phyloP scores from a whole-genome alignment of 1,139 yeast species.

The Casaregolazyma suthepensis region DNA sequence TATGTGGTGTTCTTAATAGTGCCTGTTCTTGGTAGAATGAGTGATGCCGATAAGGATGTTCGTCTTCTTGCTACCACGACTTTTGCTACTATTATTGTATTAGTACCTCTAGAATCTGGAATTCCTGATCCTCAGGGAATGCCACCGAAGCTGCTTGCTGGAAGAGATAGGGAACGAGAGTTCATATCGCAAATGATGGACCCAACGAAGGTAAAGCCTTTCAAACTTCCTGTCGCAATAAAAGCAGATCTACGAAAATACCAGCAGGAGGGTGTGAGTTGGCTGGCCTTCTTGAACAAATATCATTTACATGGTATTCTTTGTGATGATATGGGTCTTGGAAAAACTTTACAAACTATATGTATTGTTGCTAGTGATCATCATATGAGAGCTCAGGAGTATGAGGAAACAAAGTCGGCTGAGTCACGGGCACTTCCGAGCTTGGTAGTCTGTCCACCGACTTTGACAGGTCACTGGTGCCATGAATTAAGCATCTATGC shows the following conservation, averaged over 20 bases:
- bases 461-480: constrained; percentile 98
- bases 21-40: constrained; percentile 96
- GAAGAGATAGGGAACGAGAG: constrained; percentile 90
- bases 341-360: constrained; percentile 93
- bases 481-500: constrained; percentile 89
- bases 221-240: constrained; percentile 82
- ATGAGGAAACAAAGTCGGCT: constrained; percentile 47
- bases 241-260: constrained; percentile 90
- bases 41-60: constrained; percentile 88
- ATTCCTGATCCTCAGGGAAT: constrained; percentile 93
- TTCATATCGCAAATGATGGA: constrained; percentile 98
- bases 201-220: constrained; percentile 84
- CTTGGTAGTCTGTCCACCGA: constrained; percentile 90
- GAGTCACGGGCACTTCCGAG: constrained; percentile 78
- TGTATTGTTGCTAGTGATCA: constrained; percentile 97
- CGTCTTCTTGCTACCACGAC: constrained; percentile 90
- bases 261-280: constrained; percentile 97
- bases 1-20: constrained; percentile 93
- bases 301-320: constrained; percentile 94
- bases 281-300: constrained; percentile 93
- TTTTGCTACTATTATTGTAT: constrained; percentile 90
- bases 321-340: constrained; percentile 99
- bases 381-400: constrained; percentile 71
- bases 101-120: constrained; percentile 96
- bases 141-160: constrained; percentile 76